These are phyloP conservation scores for Colletotrichum viniferum DNA, from an alignment of 2,329 filamentous ascomycete species.

Conservation along the genomic window DNA sequence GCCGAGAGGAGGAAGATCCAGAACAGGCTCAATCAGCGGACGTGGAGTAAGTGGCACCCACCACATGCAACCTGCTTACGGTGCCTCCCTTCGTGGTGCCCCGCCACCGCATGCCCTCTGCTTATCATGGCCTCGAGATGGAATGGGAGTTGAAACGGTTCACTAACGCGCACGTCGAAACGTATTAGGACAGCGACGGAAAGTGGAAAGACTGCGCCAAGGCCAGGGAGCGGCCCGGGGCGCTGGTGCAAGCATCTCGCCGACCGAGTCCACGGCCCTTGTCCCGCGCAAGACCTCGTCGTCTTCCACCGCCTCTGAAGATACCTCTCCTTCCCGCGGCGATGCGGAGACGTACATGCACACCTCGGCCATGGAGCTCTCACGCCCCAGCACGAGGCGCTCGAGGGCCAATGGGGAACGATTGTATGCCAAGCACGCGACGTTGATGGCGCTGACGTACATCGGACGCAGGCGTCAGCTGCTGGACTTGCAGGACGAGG, in stretches of 20 bases:
- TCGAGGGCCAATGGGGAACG: neutral
- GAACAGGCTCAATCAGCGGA: constrained; percentile 19
- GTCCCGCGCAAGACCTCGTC: neutral
- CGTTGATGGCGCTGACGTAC: neutral
- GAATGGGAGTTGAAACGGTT: neutral
- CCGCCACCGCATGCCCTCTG: neutral
- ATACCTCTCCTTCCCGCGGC: neutral
- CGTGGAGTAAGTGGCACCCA: constrained; percentile 13
- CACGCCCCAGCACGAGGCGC: neutral
- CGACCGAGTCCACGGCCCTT: neutral
- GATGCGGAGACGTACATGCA: neutral
- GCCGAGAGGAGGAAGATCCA: constrained; percentile 22
- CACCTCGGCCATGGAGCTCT: neutral
- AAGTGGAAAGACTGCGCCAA: neutral
- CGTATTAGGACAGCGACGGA: constrained; percentile 2
- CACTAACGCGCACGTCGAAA: neutral
- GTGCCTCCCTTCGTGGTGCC: neutral
- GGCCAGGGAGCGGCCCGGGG: neutral
- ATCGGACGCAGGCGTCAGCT: neutral
- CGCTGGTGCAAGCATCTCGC: neutral
- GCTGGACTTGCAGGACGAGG: neutral
- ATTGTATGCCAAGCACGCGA: neutral
- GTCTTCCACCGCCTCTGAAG: neutral
- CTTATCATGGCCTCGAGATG: neutral
- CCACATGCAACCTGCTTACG: constrained; percentile 10